Base-by-base conservation (phyloP, 495 filamentous ascomycete genomes). In the Physcia stellaris region DNA sequence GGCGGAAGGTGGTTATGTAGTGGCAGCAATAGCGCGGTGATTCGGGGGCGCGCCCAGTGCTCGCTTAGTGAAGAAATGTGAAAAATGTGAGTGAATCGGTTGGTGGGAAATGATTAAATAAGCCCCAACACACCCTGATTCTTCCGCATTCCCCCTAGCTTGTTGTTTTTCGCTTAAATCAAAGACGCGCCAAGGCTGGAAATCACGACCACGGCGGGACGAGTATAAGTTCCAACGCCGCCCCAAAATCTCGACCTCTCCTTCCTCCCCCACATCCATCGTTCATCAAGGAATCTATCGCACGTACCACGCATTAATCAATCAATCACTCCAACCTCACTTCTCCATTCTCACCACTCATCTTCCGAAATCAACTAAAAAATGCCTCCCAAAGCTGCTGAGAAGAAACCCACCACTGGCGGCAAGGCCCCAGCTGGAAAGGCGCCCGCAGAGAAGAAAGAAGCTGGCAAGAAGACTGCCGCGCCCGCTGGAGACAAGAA, bases 381-480 rank as follows among this genome's bases (percentile, higher is more conserved):
- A 78, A 94, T 93, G 87, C 76, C 86, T 72, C 86, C 86, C 47
- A 94, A 94, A 73, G 81, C 84, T 59, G 82, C 75, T 56, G 75
- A 84, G 56, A 87, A 95, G 84, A 95, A 94, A 79, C 88, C 88
- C 67, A 83, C 83, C 71, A 90, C 80, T 56, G 86, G 75, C 60
- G 81, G 79, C 70, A 98, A 98, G 86, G 87, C 88, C 50, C 90
- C 90, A 29, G 88, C 85, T 58, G 80, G 62, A 46, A 62, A 80
- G 57, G 85, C 84, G 65, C 79, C 80, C 17, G 78, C 83, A 29
- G 80, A 83, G 57, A 87, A 95, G 78, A 95, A 96, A 81, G 94
- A 96, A 80, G 88, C 95, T 62, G 92, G 87, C 46, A 87, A 88
- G 70, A 98, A 98, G 84, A 98, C 95, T 80, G 94, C 90, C 29